These are phyloP conservation scores for Solanum rostratum DNA, from an alignment of 257 asterid genomes.

Conservation along the genomic window DNA sequence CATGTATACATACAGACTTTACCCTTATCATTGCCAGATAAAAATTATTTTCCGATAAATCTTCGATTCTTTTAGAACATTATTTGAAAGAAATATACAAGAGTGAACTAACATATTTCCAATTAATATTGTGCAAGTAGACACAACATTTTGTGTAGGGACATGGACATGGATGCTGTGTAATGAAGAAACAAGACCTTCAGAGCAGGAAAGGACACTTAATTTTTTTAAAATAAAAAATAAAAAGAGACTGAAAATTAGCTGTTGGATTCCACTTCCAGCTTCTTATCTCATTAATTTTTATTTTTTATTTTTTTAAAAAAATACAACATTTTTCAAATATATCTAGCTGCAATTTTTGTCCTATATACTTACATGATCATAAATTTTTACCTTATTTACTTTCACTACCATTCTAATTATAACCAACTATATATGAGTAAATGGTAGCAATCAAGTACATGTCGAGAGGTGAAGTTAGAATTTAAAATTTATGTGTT, in stretches of 20 bases:
- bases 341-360: not conserved
- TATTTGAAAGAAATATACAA: not conserved
- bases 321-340: not conserved
- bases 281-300: not conserved
- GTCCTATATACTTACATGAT: not conserved
- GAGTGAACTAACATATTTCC: not conserved
- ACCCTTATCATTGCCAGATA: not conserved
- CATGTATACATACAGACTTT: not conserved
- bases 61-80: accelerated
- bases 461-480: accelerated
- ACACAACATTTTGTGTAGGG: not conserved
- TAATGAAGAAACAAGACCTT: not conserved
- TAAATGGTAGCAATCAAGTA: not conserved
- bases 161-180: not conserved
- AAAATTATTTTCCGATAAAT: not conserved
- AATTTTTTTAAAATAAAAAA: not conserved
- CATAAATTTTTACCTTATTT: not conserved
- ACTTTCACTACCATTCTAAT: not conserved
- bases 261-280: not conserved
- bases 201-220: not conserved
- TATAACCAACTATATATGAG: not conserved
- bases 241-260: not conserved
- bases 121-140: not conserved
- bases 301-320: not conserved
- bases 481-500: not conserved